Evolutionary conservation across 2,329 filamentous ascomycete species (phyloP).

Genomic region (Ophiognomonia clavigignenti-juglandacearum): DNA sequence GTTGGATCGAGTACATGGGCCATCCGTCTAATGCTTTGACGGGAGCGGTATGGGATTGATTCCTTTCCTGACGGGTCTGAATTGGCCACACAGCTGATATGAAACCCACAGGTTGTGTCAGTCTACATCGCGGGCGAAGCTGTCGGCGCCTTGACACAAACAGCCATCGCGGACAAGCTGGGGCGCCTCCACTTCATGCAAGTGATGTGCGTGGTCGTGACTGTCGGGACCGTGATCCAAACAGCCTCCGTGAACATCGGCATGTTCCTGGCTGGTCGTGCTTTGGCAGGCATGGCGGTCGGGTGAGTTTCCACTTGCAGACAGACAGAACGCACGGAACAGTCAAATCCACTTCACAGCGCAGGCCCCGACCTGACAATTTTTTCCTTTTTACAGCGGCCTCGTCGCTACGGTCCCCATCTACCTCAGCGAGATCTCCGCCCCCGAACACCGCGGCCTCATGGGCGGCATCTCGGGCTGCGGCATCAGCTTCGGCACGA

Average conservation of each 20-base stretch:
- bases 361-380: too few relatives aligned
- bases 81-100: not conserved
- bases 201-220: conserved; percentile 48
- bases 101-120: conserved; percentile 43
- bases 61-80: too few relatives aligned
- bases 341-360: too few relatives aligned
- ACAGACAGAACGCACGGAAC: too few relatives aligned
- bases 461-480: conserved; percentile 50
- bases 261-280: conserved; percentile 47
- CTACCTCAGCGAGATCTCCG: conserved; percentile 50
- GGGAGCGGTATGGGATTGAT: conserved; percentile 35
- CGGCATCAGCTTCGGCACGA: conserved; percentile 50
- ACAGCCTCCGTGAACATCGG: conserved; percentile 50
- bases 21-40: conserved; percentile 50
- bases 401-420: conserved; percentile 48
- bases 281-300: conserved; percentile 40
- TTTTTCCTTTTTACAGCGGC: too few relatives aligned
- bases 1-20: conserved; percentile 55
- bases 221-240: conserved; percentile 48
- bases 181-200: conserved; percentile 51
- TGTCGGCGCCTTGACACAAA: conserved; percentile 48
- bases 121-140: conserved; percentile 58
- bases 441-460: conserved; percentile 42
- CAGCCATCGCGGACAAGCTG: conserved; percentile 46
- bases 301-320: conserved; percentile 36